A percentile compares a stretch with the other conserved stretches of the same genome.
Conservation (phyloP, 768 basidiomycete species). For the Mrakia blollopis region DNA sequence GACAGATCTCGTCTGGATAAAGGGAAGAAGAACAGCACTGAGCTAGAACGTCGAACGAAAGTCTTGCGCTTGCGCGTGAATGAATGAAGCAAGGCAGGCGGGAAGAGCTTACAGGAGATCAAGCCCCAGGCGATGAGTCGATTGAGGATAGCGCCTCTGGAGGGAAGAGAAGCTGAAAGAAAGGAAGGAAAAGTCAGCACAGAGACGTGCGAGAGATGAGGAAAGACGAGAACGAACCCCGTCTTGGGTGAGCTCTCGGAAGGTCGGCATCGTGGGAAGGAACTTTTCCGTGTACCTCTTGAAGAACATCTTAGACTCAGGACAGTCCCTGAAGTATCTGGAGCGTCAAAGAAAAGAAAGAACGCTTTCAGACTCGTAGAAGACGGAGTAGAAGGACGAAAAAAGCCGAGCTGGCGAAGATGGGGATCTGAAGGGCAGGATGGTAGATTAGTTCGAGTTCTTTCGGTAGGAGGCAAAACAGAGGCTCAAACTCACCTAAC, state of each 20-base stretch:
- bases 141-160: not conserved
- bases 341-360: not conserved
- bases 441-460: not conserved
- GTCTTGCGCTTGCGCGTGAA: not conserved
- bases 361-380: too few relatives aligned
- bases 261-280: not conserved
- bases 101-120: not conserved
- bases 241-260: not conserved
- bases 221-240: not conserved
- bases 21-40: not conserved
- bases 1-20: not conserved
- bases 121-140: not conserved
- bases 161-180: not conserved
- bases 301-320: not conserved
- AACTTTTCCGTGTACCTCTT: not conserved
- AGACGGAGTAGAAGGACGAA: not conserved
- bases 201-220: not conserved
- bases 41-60: not conserved
- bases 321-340: not conserved
- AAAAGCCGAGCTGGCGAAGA: not conserved
- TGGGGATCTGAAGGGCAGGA: not conserved
- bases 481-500: not conserved
- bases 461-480: not conserved
- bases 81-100: not conserved
- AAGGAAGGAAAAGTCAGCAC: not conserved